Conservation (phyloP, 495 filamentous ascomycete genomes). For the Bacidia gigantensis region DNA sequence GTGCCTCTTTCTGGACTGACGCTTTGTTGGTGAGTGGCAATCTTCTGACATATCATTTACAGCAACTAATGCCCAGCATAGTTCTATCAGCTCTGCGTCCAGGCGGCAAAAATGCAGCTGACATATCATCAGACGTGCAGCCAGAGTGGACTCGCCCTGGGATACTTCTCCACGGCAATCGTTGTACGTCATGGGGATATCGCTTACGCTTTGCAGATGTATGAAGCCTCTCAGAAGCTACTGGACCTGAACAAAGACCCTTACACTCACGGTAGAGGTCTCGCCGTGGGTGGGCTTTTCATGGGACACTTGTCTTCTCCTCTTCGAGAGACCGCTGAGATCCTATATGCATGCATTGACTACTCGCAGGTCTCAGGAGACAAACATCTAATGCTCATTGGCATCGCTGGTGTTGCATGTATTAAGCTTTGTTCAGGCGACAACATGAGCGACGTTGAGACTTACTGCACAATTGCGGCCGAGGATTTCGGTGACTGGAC, state of each 20-base stretch:
- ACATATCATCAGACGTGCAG: constrained; percentile 46
- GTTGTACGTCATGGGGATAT: constrained; percentile 55
- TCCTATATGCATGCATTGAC: constrained; percentile 56
- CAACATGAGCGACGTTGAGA: constrained; percentile 61
- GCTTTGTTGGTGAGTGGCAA: constrained; percentile 18
- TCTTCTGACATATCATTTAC: constrained; percentile 20
- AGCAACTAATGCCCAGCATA: no score
- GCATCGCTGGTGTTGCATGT: constrained; percentile 56
- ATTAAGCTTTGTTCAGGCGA: constrained; percentile 61
- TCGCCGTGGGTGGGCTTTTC: constrained; percentile 60
- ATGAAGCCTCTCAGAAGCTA: constrained; percentile 48
- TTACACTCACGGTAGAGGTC: constrained; percentile 55
- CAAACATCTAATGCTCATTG: constrained; percentile 58
- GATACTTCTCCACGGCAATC: constrained; percentile 60
- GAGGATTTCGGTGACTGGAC: constrained; percentile 67
- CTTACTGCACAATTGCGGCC: constrained; percentile 55
- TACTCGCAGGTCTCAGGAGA: constrained; percentile 59
- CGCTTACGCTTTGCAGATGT: constrained; percentile 51
- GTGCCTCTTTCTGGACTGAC: constrained; percentile 76
- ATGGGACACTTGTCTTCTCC: constrained; percentile 58
- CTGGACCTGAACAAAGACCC: constrained; percentile 53
- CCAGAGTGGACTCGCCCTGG: constrained; percentile 62
- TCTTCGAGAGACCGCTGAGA: constrained; percentile 42
- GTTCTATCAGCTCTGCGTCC: constrained; percentile 63
- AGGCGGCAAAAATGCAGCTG: constrained; percentile 58